Conservation (phyloP, 306 rosid species). For the Carpinus fangiana region DNA sequence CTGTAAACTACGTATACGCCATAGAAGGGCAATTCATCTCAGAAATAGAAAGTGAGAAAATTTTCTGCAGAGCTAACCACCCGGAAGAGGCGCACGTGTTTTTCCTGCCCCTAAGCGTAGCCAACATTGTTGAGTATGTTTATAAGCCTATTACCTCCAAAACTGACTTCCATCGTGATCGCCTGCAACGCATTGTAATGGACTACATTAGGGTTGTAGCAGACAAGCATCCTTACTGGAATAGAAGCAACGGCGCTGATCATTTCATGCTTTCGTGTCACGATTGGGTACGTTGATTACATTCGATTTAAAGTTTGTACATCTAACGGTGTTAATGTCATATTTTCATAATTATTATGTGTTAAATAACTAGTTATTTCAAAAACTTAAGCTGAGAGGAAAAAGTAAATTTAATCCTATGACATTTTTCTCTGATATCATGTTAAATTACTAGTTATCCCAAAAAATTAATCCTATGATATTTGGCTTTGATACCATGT, state of each 20-base stretch:
- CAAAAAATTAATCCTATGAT: too few relatives aligned
- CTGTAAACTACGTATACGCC: conserved; percentile 45
- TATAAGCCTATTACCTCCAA: conserved; percentile 37
- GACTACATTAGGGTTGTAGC: conserved; percentile 46
- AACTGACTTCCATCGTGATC: conserved; percentile 45
- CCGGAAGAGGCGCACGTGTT: conserved; percentile 54
- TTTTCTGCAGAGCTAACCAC: conserved; percentile 43
- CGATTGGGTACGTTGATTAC: conserved; percentile 45
- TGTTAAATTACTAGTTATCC: too few relatives aligned
- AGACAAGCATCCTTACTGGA: conserved; percentile 49
- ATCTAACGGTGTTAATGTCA: too few relatives aligned
- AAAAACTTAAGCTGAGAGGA: too few relatives aligned
- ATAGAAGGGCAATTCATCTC: conserved; percentile 61
- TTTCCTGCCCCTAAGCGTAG: conserved; percentile 47
- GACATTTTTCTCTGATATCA: too few relatives aligned
- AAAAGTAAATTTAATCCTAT: too few relatives aligned
- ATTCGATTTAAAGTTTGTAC: background rate
- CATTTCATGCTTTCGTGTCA: conserved; percentile 63
- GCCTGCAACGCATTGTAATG: conserved; percentile 41
- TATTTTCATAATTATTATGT: too few relatives aligned
- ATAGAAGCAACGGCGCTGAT: conserved; percentile 51
- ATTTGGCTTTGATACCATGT: too few relatives aligned
- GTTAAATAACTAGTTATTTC: too few relatives aligned
- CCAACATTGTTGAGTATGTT: conserved; percentile 38
- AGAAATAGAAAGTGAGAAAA: conserved; percentile 43